Conservation (phyloP, 1,139 yeast species). For the Geotrichum bryndzae region DNA sequence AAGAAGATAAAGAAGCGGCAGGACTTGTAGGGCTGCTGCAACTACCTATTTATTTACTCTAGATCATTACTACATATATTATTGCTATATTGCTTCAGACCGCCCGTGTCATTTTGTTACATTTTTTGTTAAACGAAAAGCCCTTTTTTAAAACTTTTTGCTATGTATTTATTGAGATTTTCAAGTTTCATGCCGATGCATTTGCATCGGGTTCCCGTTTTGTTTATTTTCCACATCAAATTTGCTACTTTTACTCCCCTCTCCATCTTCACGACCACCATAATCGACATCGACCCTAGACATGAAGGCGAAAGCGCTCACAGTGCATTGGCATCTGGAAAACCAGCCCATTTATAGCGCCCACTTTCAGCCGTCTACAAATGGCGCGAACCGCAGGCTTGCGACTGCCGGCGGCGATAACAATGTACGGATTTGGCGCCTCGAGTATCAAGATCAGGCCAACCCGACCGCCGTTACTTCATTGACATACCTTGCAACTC, state of each 20-base stretch:
- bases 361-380: constrained; percentile 57
- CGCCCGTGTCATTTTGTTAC: too few relatives aligned
- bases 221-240: background rate
- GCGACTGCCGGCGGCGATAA: constrained; percentile 96
- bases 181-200: background rate
- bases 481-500: constrained; percentile 52
- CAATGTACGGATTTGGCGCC: constrained; percentile 62
- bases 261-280: background rate
- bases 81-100: background rate
- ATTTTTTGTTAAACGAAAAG: too few relatives aligned
- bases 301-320: constrained; percentile 57
- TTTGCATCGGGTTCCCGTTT: background rate
- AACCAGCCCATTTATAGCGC: constrained; percentile 79
- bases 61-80: background rate
- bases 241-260: background rate
- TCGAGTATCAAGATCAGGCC: constrained; percentile 23
- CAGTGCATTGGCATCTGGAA: constrained; percentile 79
- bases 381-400: constrained; percentile 40
- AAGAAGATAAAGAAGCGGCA: constrained; percentile 6
- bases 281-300: background rate
- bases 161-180: too few relatives aligned
- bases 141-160: too few relatives aligned
- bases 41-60: background rate
- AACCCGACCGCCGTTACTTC: constrained; percentile 43
- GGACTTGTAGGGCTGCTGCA: background rate